Conservation (phyloP, 495 filamentous ascomycete genomes). For the Terfezia boudieri region DNA sequence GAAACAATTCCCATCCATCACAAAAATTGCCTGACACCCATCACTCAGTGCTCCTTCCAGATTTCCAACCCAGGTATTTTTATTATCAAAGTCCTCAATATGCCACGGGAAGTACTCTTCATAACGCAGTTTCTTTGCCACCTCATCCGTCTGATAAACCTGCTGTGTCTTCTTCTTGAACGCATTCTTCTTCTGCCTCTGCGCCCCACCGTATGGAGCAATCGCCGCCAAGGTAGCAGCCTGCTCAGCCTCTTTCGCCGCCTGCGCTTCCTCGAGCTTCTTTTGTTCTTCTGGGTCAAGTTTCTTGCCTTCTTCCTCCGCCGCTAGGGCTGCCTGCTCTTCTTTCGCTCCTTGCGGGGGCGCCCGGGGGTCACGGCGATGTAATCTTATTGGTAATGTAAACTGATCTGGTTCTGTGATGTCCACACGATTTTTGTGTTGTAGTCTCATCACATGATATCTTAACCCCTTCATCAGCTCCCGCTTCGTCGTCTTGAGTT, state of each 20-base stretch:
- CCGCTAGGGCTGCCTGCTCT: constrained; percentile 25
- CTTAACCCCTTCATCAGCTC: constrained; percentile 58
- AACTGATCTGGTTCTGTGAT: constrained; percentile 60
- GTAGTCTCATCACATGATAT: constrained; percentile 64
- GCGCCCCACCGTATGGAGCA: constrained; percentile 41
- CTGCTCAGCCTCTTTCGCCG: constrained; percentile 57
- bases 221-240: constrained; percentile 73
- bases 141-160: constrained; percentile 40
- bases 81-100: constrained; percentile 84
- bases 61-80: constrained; percentile 75
- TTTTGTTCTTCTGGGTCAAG: constrained; percentile 40
- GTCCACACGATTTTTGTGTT: constrained; percentile 41
- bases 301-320: constrained; percentile 25
- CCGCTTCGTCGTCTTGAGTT: constrained; percentile 54
- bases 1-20: constrained; percentile 43
- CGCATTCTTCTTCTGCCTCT: constrained; percentile 36
- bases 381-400: constrained; percentile 62
- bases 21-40: constrained; percentile 47
- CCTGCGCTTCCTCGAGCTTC: constrained; percentile 42
- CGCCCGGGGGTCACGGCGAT: constrained; percentile 70
- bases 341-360: constrained; percentile 34
- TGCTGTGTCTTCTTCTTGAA: constrained; percentile 60
- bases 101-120: constrained; percentile 94
- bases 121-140: constrained; percentile 69
- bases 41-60: constrained; percentile 72